Evolutionary conservation across 2,329 filamentous ascomycete species (phyloP).

Genomic region (Cordyceps pruinosa): DNA sequence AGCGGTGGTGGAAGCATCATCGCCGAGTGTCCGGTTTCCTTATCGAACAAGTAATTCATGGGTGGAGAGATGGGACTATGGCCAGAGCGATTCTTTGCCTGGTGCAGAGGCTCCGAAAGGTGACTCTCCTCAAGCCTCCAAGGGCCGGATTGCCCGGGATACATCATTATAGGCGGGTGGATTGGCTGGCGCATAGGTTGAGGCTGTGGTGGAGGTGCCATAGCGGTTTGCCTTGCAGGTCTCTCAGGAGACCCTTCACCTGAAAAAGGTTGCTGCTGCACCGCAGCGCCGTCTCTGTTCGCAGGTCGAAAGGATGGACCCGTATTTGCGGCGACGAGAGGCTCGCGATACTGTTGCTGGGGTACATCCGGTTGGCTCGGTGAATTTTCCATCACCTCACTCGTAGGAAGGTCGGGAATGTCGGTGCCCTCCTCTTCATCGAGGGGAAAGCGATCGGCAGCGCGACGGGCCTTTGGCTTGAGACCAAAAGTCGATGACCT

Average conservation of each 20-base stretch:
- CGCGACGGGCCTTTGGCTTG: constrained; percentile 27
- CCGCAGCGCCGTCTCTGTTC: not conserved
- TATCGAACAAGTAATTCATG: constrained; percentile 38
- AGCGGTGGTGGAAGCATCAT: constrained; percentile 10
- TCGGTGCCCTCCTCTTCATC: constrained; percentile 23
- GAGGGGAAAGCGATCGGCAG: constrained; percentile 25
- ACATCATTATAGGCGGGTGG: constrained; percentile 16
- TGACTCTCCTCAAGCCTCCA: constrained; percentile 52
- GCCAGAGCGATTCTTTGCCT: constrained; percentile 27
- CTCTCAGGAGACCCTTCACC: not conserved
- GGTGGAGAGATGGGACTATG: constrained; percentile 23
- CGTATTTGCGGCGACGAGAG: too few relatives aligned
- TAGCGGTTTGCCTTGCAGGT: not conserved
- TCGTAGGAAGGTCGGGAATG: not conserved
- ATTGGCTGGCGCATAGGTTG: not conserved
- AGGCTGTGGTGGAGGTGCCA: not conserved
- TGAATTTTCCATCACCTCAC: not conserved
- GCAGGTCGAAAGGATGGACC: not conserved
- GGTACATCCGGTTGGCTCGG: not conserved
- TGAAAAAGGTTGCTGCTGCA: not conserved
- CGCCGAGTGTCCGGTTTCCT: constrained; percentile 38
- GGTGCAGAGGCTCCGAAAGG: constrained; percentile 42
- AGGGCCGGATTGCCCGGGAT: constrained; percentile 27
- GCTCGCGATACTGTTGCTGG: not conserved
- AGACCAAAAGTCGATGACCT: constrained; percentile 50